phyloP scores from a whole-genome alignment of 345 rosid genomes.

The Syzygium aqueum region DNA sequence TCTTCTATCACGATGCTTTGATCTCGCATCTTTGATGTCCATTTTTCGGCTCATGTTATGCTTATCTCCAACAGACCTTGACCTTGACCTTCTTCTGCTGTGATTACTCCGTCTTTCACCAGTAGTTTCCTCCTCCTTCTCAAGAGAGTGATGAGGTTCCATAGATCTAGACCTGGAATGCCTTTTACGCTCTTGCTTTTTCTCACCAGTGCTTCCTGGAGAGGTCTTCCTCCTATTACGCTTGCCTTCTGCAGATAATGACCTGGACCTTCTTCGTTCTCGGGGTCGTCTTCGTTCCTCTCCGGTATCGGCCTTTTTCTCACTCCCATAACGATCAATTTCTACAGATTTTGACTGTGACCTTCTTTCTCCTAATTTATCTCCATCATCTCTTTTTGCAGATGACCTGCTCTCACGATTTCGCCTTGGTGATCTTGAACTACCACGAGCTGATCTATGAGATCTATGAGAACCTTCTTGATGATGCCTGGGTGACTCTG shows the following conservation, averaged over 20 bases:
- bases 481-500: constrained; percentile 44
- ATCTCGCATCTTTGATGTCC: constrained; percentile 30
- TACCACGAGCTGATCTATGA: constrained; percentile 41
- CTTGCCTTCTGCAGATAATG: constrained; percentile 40
- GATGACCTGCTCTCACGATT: constrained; percentile 43
- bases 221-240: constrained; percentile 25
- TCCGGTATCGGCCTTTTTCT: constrained; percentile 22
- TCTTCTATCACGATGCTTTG: constrained; percentile 36
- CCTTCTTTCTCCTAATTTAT: constrained; percentile 26
- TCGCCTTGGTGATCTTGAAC: constrained; percentile 58
- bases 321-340: constrained; percentile 11
- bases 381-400: constrained; percentile 37
- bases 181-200: constrained; percentile 32
- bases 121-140: constrained; percentile 13
- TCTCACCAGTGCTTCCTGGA: constrained; percentile 28
- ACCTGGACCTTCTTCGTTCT: constrained; percentile 42
- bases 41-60: not conserved
- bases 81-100: constrained; percentile 14
- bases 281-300: constrained; percentile 30
- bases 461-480: constrained; percentile 40
- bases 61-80: constrained; percentile 13
- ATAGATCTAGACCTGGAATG: constrained; percentile 49
- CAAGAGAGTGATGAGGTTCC: constrained; percentile 20
- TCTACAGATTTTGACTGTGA: constrained; percentile 59
- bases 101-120: not conserved